phyloP scores from a whole-genome alignment of 2,329 filamentous ascomycete species.

The Sporothrix protearum region DNA sequence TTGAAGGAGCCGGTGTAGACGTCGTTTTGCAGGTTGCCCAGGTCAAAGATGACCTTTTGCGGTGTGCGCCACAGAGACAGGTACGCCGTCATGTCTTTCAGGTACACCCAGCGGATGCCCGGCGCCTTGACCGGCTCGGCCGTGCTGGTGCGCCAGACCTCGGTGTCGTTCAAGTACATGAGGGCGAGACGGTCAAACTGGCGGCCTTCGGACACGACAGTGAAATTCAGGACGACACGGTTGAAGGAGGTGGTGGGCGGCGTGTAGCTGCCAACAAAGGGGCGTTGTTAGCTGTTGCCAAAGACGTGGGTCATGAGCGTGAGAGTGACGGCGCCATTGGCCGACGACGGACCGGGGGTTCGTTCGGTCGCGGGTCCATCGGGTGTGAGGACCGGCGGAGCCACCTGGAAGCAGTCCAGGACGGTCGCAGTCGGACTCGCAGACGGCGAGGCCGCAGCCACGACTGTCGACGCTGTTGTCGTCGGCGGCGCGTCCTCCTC shows the following conservation, averaged over 20 bases:
- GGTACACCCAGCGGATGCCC: conserved; percentile 72
- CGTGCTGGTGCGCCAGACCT: conserved; percentile 81
- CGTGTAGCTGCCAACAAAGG: conserved; percentile 64
- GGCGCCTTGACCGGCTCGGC: conserved; percentile 64
- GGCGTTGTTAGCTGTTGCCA: conserved; percentile 67
- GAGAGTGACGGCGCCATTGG: conserved; percentile 44
- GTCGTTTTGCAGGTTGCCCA: conserved; percentile 68
- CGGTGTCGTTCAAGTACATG: conserved; percentile 72
- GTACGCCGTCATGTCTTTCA: conserved; percentile 75
- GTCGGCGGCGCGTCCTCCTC: conserved; percentile 21
- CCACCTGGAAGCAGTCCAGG: conserved; percentile 66
- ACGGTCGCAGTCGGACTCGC: conserved; percentile 29
- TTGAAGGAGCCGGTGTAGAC: conserved; percentile 72
- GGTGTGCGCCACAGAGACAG: conserved; percentile 63
- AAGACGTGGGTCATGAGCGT: conserved; percentile 70
- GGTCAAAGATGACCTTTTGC: conserved; percentile 76
- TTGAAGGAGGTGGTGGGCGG: conserved; percentile 70
- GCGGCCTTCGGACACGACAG: conserved; percentile 64
- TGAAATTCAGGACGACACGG: conserved; percentile 71
- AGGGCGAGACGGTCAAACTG: conserved; percentile 74
- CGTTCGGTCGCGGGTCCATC: conserved; percentile 37
- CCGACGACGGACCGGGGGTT: conserved; percentile 21
- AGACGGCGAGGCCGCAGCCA: conserved; percentile 25
- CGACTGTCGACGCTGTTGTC: conserved; percentile 26
- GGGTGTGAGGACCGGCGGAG: conserved; percentile 60